Evolutionary conservation across 208 protist genomes (phyloP).

Genomic region (Naegleria gruberi): DNA sequence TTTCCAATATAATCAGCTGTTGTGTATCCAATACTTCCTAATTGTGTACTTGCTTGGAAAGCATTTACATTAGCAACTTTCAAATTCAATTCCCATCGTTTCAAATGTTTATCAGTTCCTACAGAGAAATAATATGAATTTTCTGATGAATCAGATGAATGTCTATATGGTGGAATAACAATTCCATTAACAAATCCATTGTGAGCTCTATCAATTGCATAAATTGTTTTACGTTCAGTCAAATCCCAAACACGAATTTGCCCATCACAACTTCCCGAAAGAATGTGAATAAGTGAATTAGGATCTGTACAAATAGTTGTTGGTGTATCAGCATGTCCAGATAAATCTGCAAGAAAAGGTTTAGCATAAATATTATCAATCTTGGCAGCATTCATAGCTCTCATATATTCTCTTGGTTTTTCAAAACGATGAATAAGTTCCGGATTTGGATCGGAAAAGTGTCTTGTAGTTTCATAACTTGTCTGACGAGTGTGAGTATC

Average conservation of each 20-base stretch:
- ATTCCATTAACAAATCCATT: conserved; percentile 41
- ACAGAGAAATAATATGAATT: not conserved
- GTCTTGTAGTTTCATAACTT: not conserved
- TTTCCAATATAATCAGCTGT: not conserved
- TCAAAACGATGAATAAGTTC: conserved; percentile 49
- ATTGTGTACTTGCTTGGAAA: not conserved
- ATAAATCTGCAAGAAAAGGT: conserved; percentile 47
- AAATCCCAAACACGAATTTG: conserved; percentile 27
- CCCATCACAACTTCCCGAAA: conserved; percentile 28
- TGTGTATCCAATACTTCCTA: not conserved
- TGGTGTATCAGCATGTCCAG: conserved; percentile 16
- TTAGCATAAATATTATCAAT: conserved; percentile 62
- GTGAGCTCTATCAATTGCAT: conserved; percentile 40
- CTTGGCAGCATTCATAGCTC: conserved; percentile 59
- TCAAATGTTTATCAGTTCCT: not conserved
- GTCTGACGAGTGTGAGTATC: not conserved
- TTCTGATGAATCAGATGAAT: not conserved
- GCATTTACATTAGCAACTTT: conserved; percentile 1
- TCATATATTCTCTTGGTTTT: conserved; percentile 57
- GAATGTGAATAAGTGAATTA: not conserved
- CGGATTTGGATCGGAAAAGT: conserved; percentile 40
- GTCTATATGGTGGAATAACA: not conserved
- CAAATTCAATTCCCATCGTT: conserved; percentile 12
- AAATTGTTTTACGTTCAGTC: not conserved
- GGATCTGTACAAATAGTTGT: not conserved